Base-by-base conservation (phyloP, 331 rosid genomes). In the Telfairia occidentalis region DNA sequence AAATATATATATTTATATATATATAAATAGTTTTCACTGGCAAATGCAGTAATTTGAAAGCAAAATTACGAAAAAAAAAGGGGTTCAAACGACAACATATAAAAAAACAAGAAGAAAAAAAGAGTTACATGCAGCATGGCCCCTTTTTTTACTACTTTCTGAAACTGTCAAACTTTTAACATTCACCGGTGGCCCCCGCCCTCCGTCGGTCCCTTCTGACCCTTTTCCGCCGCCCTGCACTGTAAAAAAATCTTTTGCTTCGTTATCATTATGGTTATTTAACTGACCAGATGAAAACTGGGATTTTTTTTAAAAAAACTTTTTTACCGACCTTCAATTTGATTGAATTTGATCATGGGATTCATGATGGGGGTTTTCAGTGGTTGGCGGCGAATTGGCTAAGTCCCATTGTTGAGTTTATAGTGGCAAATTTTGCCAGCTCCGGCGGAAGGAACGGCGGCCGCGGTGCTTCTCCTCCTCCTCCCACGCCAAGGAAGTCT, bases 371-470 rank as follows among this genome's bases (percentile, higher is more conserved):
- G 19, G 15, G 19, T 0, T 80, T 81, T 83, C 79, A 89, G 76
- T 80, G 91, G 78, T 87, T 87, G 71, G 85, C 59, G 58, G 83
- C 86, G 89, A 87, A 90, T 63, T 87, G 92, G 85, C 80, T 89
- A 71, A 87, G 76, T 34, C 89, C 89, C 92, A 85, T 87, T 29
- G 93, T 61, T 12, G 92, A 82, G 4, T 80, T 86, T 3, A 83
- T 57, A 18, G 92, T 75, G 57, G 89, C 87, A 65, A 88, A 86
- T 86, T 89, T 90, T 11, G 86, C 93, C 0, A 92, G 81, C 79
- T 89, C 90, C 3, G 88, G 92, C 0, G 92, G 86, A 3, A 86
- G 73, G 73, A 86, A 83, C 23, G 86, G 75, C 0, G 71, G 92
- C 70, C 86, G 81, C 0, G 77, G 78, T 23, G 35, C 66, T 8